Evolutionary conservation across 2,329 filamentous ascomycete species (phyloP).

Genomic region (Neurospora sp.): DNA sequence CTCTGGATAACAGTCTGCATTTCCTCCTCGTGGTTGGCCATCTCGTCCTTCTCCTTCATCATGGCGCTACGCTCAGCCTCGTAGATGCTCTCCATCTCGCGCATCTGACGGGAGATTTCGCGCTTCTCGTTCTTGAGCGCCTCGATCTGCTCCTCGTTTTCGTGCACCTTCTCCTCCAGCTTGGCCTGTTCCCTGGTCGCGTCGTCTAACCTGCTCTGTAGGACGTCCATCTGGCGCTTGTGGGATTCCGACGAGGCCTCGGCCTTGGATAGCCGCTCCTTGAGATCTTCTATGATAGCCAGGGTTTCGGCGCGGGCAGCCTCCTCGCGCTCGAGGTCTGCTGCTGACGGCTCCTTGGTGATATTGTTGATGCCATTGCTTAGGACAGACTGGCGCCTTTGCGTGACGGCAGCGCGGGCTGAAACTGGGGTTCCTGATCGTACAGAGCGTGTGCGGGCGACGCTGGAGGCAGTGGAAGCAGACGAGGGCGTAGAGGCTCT

Average conservation of each 20-base stretch:
- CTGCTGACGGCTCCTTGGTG: conserved; percentile 28
- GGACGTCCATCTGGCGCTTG: conserved; percentile 72
- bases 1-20: conserved; percentile 84
- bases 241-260: conserved; percentile 69
- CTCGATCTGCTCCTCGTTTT: conserved; percentile 76
- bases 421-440: conserved; percentile 59
- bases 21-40: conserved; percentile 74
- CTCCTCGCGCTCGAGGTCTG: conserved; percentile 45
- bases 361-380: conserved; percentile 27
- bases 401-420: conserved; percentile 58
- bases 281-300: conserved; percentile 72
- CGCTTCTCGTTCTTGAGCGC: conserved; percentile 73
- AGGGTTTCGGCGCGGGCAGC: conserved; percentile 72
- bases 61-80: conserved; percentile 81
- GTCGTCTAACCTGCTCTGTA: conserved; percentile 82
- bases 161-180: conserved; percentile 79
- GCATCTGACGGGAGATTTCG: conserved; percentile 70
- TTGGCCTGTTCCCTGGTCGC: conserved; percentile 71
- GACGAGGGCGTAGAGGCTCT: conserved; percentile 41
- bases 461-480: conserved; percentile 30
- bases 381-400: conserved; percentile 43
- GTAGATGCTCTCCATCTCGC: conserved; percentile 88
- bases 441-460: conserved; percentile 52
- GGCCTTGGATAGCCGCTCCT: conserved; percentile 70
- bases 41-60: conserved; percentile 86